Evolutionary conservation across 495 filamentous ascomycete species (phyloP).

Genomic region (Amniculicola lignicola): DNA sequence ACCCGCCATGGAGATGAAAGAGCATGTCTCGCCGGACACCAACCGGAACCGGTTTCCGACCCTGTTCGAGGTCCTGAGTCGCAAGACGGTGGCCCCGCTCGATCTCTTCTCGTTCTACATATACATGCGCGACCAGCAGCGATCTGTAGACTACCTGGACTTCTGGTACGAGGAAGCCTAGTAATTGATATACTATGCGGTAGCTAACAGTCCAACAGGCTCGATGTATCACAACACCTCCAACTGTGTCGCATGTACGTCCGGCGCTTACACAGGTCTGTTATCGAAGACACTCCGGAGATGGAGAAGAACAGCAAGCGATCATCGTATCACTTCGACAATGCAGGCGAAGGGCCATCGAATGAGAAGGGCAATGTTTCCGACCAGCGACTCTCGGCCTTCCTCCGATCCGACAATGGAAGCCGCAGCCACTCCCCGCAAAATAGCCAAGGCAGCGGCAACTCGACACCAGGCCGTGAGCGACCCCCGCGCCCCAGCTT

Average conservation of each 20-base stretch:
- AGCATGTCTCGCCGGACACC: slow-evolving; percentile 10
- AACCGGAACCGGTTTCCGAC: slow-evolving; percentile 82
- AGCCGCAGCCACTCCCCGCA: slow-evolving; percentile 63
- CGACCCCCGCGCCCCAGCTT: slow-evolving; percentile 67
- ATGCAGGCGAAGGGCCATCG: slow-evolving; percentile 49
- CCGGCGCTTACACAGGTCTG: slow-evolving; percentile 86
- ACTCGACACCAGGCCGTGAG: slow-evolving; percentile 47
- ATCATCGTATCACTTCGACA: slow-evolving; percentile 76
- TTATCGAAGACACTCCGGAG: slow-evolving; percentile 89
- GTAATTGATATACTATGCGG: neutral
- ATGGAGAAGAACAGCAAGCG: slow-evolving; percentile 80
- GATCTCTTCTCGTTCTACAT: slow-evolving; percentile 99
- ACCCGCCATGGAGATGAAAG: too few species aligned
- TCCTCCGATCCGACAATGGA: slow-evolving; percentile 71
- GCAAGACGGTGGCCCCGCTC: slow-evolving; percentile 85
- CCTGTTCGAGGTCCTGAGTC: slow-evolving; percentile 89
- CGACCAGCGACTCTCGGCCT: slow-evolving; percentile 85
- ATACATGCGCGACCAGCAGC: slow-evolving; percentile 97
- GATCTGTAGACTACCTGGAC: slow-evolving; percentile 95
- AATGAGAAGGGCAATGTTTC: slow-evolving; percentile 55
- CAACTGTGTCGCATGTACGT: slow-evolving; percentile 97
- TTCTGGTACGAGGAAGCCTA: slow-evolving; percentile 69
- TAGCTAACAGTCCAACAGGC: slow-evolving; percentile 57
- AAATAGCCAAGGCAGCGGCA: slow-evolving; percentile 52
- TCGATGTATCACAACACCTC: slow-evolving; percentile 99